Evolutionary conservation across 192 early-diverging fungal species (phyloP).

Genomic region (Backusella tarrabulga): DNA sequence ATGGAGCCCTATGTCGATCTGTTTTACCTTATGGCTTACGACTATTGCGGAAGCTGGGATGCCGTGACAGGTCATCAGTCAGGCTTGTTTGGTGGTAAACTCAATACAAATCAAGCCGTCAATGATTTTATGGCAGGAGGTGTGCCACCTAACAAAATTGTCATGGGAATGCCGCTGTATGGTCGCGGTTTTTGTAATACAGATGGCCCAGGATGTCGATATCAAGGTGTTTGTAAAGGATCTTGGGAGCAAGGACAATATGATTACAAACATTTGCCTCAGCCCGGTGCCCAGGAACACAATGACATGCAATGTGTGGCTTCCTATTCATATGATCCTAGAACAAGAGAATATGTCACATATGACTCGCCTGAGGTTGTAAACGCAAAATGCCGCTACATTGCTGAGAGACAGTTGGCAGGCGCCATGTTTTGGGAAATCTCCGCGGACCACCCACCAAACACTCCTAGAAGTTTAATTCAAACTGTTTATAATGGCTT

Average conservation of each 20-base stretch:
- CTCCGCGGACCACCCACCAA: constrained; percentile 43
- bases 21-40: constrained; percentile 95
- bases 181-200: constrained; percentile 92
- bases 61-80: constrained; percentile 79
- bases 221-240: constrained; percentile 69
- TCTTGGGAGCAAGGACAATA: constrained; percentile 89
- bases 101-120: constrained; percentile 69
- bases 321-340: constrained; percentile 78
- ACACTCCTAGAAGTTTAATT: constrained; percentile 44
- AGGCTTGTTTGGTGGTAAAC: constrained; percentile 67
- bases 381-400: constrained; percentile 66
- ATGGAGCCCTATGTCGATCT: constrained; percentile 68
- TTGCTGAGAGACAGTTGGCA: constrained; percentile 52
- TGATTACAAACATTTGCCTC: constrained; percentile 84
- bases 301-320: constrained; percentile 80
- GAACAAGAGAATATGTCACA: constrained; percentile 66
- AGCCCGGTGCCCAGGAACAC: constrained; percentile 59
- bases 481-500: constrained; percentile 31
- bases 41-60: constrained; percentile 70
- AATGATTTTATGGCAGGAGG: constrained; percentile 67
- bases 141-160: constrained; percentile 80
- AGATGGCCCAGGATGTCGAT: constrained; percentile 59
- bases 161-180: constrained; percentile 91
- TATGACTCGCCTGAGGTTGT: constrained; percentile 77
- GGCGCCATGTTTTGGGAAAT: constrained; percentile 87